These are phyloP conservation scores for Raddia guianensis DNA, from an alignment of 176 grass and related monocot species.

Conservation along the genomic window DNA sequence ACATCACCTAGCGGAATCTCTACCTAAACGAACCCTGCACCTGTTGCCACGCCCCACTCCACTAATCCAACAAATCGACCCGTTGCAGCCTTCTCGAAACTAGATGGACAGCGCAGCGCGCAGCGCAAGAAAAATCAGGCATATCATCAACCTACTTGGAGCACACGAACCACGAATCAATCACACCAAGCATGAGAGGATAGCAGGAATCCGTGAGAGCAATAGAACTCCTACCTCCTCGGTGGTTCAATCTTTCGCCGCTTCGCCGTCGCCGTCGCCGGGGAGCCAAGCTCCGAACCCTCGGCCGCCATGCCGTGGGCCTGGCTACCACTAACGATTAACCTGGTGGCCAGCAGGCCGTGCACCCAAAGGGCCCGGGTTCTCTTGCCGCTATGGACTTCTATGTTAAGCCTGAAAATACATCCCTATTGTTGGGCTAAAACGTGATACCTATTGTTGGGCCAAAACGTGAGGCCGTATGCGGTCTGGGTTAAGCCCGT, in stretches of 20 bases:
- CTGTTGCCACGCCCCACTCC: conserved; percentile 22
- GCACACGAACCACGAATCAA: background rate
- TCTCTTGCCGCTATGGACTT: background rate
- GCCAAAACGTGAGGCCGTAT: background rate
- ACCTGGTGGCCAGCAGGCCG: background rate
- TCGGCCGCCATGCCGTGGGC: conserved; percentile 19
- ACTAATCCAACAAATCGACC: background rate
- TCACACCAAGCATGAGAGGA: background rate
- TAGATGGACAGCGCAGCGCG: background rate
- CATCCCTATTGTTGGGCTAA: background rate
- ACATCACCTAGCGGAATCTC: conserved; percentile 43
- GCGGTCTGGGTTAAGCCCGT: background rate
- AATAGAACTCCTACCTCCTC: background rate
- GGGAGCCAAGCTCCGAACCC: conserved; percentile 28
- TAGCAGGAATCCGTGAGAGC: background rate
- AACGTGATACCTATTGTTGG: background rate
- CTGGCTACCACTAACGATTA: background rate
- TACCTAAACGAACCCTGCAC: conserved; percentile 44
- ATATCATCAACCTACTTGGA: conserved; percentile 22
- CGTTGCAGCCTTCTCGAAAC: conserved; percentile 17
- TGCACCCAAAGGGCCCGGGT: background rate
- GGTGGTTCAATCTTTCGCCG: conserved; percentile 50
- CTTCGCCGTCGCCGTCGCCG: conserved; percentile 35
- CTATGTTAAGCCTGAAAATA: too few relatives aligned
- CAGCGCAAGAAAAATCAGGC: conserved; percentile 32